Percentiles rank a stretch among this genome's conserved stretches.
These are phyloP conservation scores for Isabelozyma heimii DNA, from an alignment of 805 yeast genomes.

Conservation along the genomic window DNA sequence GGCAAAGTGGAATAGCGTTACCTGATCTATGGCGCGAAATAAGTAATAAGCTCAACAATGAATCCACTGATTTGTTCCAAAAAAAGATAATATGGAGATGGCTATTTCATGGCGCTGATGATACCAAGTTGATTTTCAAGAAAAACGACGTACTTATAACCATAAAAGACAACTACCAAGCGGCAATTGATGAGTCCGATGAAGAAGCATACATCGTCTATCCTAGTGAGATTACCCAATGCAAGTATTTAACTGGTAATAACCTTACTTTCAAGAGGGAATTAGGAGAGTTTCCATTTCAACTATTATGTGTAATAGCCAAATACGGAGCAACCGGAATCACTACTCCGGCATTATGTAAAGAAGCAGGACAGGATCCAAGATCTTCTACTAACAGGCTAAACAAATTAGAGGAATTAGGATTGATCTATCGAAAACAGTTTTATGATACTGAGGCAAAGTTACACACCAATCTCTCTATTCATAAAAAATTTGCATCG, in stretches of 20 bases:
- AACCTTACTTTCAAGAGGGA: conserved; percentile 46
- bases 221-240: conserved; percentile 55
- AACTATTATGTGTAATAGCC: conserved; percentile 62
- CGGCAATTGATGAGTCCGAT: neutral
- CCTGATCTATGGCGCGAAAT: conserved; percentile 26
- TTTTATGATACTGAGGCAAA: conserved; percentile 36
- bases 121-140: neutral
- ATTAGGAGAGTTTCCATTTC: conserved; percentile 51
- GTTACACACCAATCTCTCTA: conserved; percentile 52
- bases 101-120: conserved; percentile 18
- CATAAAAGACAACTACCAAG: conserved; percentile 6
- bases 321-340: conserved; percentile 55
- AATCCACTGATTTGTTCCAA: conserved; percentile 30
- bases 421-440: conserved; percentile 42
- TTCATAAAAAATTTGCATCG: conserved; percentile 44
- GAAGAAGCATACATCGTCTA: conserved; percentile 16
- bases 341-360: conserved; percentile 54
- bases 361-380: conserved; percentile 63
- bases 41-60: conserved; percentile 13
- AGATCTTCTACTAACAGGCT: conserved; percentile 66
- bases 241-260: conserved; percentile 54
- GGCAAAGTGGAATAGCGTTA: conserved; percentile 26
- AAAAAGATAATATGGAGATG: conserved; percentile 41
- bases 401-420: conserved; percentile 49
- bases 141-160: neutral